These are phyloP conservation scores for Hypoxylon sp. DNA, from an alignment of 2,329 filamentous ascomycete genomes.

Conservation along the genomic window DNA sequence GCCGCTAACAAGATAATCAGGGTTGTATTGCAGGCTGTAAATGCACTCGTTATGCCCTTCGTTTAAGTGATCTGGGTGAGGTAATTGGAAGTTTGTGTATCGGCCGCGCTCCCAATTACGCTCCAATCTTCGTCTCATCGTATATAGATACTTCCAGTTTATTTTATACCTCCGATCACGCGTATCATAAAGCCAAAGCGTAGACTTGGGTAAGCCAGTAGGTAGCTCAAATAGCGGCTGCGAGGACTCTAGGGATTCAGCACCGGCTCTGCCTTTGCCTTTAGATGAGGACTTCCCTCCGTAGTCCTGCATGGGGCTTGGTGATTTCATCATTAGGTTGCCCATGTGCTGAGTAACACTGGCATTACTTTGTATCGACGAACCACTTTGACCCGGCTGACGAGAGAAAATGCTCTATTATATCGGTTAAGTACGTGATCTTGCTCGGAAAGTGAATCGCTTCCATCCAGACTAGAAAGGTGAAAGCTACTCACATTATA, in stretches of 20 bases:
- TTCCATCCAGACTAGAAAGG: not conserved
- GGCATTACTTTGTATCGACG: constrained; percentile 49
- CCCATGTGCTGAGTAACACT: constrained; percentile 52
- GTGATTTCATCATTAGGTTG: constrained; percentile 57
- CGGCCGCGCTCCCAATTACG: constrained; percentile 91
- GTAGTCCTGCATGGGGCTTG: constrained; percentile 53
- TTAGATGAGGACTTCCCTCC: constrained; percentile 51
- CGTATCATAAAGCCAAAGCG: constrained; percentile 67
- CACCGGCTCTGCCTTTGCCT: constrained; percentile 58
- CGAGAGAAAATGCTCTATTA: constrained; percentile 50
- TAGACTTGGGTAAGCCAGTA: constrained; percentile 58
- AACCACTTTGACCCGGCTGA: constrained; percentile 47
- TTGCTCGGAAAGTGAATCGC: constrained; percentile 47
- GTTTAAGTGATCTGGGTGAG: constrained; percentile 82
- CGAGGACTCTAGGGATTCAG: constrained; percentile 36
- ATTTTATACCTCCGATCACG: constrained; percentile 71
- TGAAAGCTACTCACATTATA: constrained; percentile 29
- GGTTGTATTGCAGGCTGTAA: constrained; percentile 92
- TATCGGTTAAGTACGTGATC: constrained; percentile 47
- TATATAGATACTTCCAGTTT: constrained; percentile 95
- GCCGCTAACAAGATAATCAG: constrained; percentile 90
- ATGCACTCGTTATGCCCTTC: constrained; percentile 95
- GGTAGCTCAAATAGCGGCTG: constrained; percentile 29
- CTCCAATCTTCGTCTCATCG: constrained; percentile 86
- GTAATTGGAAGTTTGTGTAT: constrained; percentile 89